Percentiles rank a stretch among this genome's conserved stretches.
Evolutionary conservation across 2,329 filamentous ascomycete species (phyloP).

Genomic region (Mycogone perniciosa): DNA sequence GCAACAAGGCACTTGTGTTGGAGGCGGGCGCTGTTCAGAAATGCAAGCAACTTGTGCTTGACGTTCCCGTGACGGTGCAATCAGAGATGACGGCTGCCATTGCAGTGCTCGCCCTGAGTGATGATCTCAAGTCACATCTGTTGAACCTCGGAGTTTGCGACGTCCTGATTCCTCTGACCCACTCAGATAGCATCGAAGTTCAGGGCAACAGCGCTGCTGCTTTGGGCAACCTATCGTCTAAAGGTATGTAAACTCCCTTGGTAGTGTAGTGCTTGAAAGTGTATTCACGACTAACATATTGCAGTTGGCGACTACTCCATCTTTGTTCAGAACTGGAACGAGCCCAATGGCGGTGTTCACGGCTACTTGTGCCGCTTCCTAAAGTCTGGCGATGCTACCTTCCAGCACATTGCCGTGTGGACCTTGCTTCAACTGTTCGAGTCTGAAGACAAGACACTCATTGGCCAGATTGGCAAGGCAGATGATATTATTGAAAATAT

Average conservation of each 20-base stretch:
- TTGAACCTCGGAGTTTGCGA: conserved; percentile 92
- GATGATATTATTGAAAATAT: conserved; percentile 91
- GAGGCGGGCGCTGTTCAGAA: conserved; percentile 97
- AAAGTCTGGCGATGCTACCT: conserved; percentile 88
- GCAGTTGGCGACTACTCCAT: conserved; percentile 93
- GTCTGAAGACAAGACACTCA: conserved; percentile 85
- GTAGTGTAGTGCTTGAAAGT: not conserved
- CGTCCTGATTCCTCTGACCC: conserved; percentile 88
- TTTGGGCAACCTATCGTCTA: conserved; percentile 90
- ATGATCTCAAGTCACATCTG: conserved; percentile 89
- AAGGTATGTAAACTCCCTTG: conserved; percentile 55
- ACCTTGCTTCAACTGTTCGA: conserved; percentile 92
- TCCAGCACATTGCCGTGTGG: conserved; percentile 99
- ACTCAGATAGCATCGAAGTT: conserved; percentile 93
- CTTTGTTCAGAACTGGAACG: conserved; percentile 89
- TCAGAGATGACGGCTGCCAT: conserved; percentile 99
- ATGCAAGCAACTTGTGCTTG: conserved; percentile 92
- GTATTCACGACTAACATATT: not conserved
- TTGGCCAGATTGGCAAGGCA: conserved; percentile 80
- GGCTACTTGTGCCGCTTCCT: conserved; percentile 92
- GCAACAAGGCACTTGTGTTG: conserved; percentile 95
- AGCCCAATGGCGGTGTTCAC: conserved; percentile 89
- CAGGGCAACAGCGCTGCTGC: conserved; percentile 97
- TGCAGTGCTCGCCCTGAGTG: conserved; percentile 88
- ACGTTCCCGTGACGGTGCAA: conserved; percentile 89